Base-by-base conservation (phyloP, 2,329 filamentous ascomycete genomes). In the Xylariaceae sp. region DNA sequence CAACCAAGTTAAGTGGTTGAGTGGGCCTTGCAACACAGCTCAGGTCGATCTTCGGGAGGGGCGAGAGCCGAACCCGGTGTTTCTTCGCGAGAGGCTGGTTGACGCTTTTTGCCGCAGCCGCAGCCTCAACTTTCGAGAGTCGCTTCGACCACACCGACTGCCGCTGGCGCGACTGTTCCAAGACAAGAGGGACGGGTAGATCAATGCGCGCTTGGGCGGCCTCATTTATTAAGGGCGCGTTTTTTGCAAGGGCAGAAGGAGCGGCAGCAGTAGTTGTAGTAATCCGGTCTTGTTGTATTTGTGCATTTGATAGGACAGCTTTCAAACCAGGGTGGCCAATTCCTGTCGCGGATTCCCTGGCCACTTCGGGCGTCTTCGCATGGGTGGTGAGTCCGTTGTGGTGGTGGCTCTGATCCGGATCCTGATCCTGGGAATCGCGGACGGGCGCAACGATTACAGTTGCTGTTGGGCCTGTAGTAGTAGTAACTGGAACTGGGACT, bases 1-100 rank as follows among this genome's bases (percentile, higher is more conserved):
- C 75, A 35, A 71, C 67, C 37, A 72, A 66, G 55, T 67, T 69
- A 11, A 68, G 61, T 3, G 70, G 69, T 10, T 67, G 59, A 9
- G 62, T 60, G 18, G 70, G 67, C 54, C 64, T 67, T 34, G 62
- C 51, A 55, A 72, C 72, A 39, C 68, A 66, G 51, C 74, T 73
- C 35, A 82, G 73, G 34, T 81, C 75, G 56, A 81, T 73, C 52
- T 70, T 75, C 35, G 74, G 71, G 8, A 80, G 78, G 13, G 79
- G 76, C 10, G 74, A 74, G 3, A 78, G 74, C 54, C 80, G 79
- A 35, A 73, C 76, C 53, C 78, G 75, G 63, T 77, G 70, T 69
- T 78, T 83, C 71, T 83, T 83, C 17, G 57, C 53, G 17, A 70
- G 68, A 39, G 70, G 71, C 57, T 62, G 63, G 57, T 58, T 59